Conservation (phyloP, 1,139 yeast species). For the Keqinozyma sinolaborantium region DNA sequence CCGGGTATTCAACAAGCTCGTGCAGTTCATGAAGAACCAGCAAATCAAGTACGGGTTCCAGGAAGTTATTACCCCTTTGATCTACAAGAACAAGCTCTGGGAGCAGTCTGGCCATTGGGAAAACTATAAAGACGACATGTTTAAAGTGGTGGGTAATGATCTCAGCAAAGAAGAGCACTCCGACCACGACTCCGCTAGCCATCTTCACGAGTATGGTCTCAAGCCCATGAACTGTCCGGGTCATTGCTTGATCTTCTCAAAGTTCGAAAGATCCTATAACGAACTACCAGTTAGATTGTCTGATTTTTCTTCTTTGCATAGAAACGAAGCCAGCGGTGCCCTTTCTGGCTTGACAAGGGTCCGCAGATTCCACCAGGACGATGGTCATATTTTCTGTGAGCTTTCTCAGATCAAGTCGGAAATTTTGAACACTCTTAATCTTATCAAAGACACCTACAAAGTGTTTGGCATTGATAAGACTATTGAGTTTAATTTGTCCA, state of each 20-base stretch:
- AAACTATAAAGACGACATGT: conserved; percentile 93
- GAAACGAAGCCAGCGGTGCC: conserved; percentile 96
- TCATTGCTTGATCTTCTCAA: conserved; percentile 83
- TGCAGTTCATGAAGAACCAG: conserved; percentile 79
- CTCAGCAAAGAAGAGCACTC: conserved; percentile 28
- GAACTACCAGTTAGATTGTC: conserved; percentile 88
- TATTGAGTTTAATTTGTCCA: conserved; percentile 75
- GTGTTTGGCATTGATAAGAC: conserved; percentile 63
- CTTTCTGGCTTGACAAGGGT: conserved; percentile 92
- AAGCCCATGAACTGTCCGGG: conserved; percentile 99
- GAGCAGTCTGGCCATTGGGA: conserved; percentile 96
- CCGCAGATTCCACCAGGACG: conserved; percentile 96
- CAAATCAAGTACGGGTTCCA: conserved; percentile 82
- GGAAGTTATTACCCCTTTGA: conserved; percentile 91
- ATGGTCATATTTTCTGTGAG: conserved; percentile 94
- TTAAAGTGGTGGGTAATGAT: conserved; percentile 61
- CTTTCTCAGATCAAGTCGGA: conserved; percentile 78
- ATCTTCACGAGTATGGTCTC: conserved; percentile 62
- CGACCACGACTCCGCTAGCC: conserved; percentile 7
- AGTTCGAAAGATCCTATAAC: conserved; percentile 80
- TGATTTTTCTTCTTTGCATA: conserved; percentile 90
- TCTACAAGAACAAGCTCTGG: conserved; percentile 84
- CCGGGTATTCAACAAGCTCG: conserved; percentile 71
- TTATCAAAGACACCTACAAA: conserved; percentile 74
- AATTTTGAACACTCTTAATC: conserved; percentile 67